Percentiles rank a stretch among this genome's conserved stretches.
phyloP scores from a whole-genome alignment of 305 asterid species.

The Vinca major region DNA sequence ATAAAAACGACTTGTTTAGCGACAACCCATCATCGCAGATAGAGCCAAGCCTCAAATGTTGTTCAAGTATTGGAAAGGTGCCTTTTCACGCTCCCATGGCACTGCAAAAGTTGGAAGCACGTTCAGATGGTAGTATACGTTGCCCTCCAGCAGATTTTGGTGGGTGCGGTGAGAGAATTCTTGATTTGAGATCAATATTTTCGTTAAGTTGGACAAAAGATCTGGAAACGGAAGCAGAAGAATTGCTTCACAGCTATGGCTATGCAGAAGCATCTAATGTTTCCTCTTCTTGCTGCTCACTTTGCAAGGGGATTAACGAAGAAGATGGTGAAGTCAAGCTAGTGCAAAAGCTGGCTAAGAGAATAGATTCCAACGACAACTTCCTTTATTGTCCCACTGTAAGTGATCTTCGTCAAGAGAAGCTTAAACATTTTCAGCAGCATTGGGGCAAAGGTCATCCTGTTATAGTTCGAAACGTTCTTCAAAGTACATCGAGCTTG shows the following conservation, averaged over 20 bases:
- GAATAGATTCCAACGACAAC: constrained; percentile 40
- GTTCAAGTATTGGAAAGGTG: constrained; percentile 29
- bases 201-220: constrained; percentile 67
- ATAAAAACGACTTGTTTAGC: constrained; percentile 37
- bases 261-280: constrained; percentile 35
- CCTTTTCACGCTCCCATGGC: constrained; percentile 22
- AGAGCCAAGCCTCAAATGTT: constrained; percentile 20
- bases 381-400: constrained; percentile 57
- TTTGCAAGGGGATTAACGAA: constrained; percentile 26
- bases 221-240: constrained; percentile 65
- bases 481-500: constrained; percentile 35
- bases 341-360: constrained; percentile 30
- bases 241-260: constrained; percentile 39
- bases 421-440: constrained; percentile 68
- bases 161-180: constrained; percentile 66
- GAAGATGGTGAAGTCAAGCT: constrained; percentile 27
- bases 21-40: constrained; percentile 28
- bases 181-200: constrained; percentile 55
- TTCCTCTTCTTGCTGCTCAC: constrained; percentile 42
- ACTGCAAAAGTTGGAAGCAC: constrained; percentile 35
- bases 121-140: constrained; percentile 50
- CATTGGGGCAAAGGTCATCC: constrained; percentile 94
- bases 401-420: constrained; percentile 55
- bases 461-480: constrained; percentile 66
- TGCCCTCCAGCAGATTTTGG: constrained; percentile 69